Evolutionary conservation across 352 stramenopile genomes (phyloP).

Genomic region (Phytophthora capsici): DNA sequence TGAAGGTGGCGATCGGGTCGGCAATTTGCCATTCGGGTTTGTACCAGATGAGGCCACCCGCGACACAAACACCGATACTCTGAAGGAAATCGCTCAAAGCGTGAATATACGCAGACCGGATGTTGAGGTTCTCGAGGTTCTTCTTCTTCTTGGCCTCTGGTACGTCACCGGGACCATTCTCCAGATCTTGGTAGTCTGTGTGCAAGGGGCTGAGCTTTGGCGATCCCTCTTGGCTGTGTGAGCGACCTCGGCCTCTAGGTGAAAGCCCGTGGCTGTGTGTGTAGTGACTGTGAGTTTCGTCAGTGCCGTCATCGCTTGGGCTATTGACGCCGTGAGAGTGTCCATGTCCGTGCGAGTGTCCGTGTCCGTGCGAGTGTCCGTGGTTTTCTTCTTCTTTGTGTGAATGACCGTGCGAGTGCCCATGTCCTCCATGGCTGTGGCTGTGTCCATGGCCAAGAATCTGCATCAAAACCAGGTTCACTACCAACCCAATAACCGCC

Average conservation of each 20-base stretch:
- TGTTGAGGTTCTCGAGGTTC: conserved; percentile 91
- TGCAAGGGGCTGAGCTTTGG: no score
- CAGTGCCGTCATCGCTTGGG: no score
- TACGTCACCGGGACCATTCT: conserved; percentile 12
- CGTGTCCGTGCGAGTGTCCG: conserved; percentile 18
- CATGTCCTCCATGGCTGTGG: conserved; percentile 4
- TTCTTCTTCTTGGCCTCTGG: conserved; percentile 21
- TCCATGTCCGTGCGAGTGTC: conserved; percentile 29
- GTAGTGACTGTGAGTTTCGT: background rate
- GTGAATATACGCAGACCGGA: conserved; percentile 96
- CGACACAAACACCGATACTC: conserved; percentile 94
- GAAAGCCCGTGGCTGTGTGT: conserved; percentile 17
- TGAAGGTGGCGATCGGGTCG: conserved; percentile 96
- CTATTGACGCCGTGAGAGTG: conserved; percentile 23
- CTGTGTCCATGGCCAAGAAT: conserved; percentile 80
- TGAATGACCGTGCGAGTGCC: background rate
- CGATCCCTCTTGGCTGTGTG: no score
- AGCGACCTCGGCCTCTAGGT: no score
- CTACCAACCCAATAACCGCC: conserved; percentile 92
- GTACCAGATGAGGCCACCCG: conserved; percentile 95
- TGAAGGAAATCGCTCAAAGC: conserved; percentile 96
- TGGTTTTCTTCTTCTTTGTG: background rate
- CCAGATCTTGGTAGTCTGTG: conserved; percentile 5
- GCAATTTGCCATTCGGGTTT: conserved; percentile 94
- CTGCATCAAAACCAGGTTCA: conserved; percentile 95